Base-by-base conservation (phyloP, 208 protist genomes). In the Acanthamoeba lugdunensis region DNA sequence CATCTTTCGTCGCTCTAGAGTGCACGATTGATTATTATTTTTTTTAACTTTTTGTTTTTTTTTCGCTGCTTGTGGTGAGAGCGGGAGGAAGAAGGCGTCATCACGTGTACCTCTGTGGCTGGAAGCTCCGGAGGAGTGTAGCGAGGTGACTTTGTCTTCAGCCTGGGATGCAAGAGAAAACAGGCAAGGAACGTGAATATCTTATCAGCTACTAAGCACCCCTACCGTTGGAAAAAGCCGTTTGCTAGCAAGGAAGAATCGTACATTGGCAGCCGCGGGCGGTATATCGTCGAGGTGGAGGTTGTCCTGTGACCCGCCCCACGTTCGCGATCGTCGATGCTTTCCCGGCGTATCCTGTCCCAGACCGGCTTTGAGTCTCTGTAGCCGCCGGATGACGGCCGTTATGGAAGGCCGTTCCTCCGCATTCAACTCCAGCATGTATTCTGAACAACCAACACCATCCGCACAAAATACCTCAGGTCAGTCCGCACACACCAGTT, bases 361-460 rank as follows among this genome's bases (percentile, higher is more conserved):
- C 7, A 79, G 88, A 23, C 30, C 7, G 28, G 41, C 33, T 25
- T 58, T 73, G n/a, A 92, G 56, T 58, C 33, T 13, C 14, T 92
- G 58, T 21, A 92, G n/a, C n/a, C 88, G 88, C 54, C 45, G 88
- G 23, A 92, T 30, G 28, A 92, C 63, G 63, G 37, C 54, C 33
- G 61, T 56, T 56, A 92, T 92, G 41, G 58, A n/a, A 11, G 88
- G 88, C 33, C 88, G 41, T 23, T 73, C 37, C 8, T 79, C 67
- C 23, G 88, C 88, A n/a, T 92, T 58, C 25, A 63, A 65, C 58
- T 73, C 65, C 48, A 92, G 54, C 82, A 90, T 90, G 30, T n/a
- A 69, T 48, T 41, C 82, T 90, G 56, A 0, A 30, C 61, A 9
- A 3, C 11, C 21, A 58, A 9, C 52, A 56, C 52, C 37, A 41